Evolutionary conservation across 805 yeast genomes (phyloP).

Genomic region (Cyberlindnera mrakii): DNA sequence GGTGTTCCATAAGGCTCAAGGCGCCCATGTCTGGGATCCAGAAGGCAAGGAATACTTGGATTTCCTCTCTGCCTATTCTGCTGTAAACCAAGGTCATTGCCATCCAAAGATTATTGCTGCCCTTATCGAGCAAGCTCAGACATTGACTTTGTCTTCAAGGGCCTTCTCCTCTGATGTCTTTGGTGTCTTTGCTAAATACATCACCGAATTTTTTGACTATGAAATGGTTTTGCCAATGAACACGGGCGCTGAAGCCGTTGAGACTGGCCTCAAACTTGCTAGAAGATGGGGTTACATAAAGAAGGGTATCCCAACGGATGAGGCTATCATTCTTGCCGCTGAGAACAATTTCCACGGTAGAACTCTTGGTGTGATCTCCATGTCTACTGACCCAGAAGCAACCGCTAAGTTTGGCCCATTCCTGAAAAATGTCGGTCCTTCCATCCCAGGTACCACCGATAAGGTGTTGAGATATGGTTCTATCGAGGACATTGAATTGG

Average conservation of each 20-base stretch:
- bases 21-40: constrained; percentile 97
- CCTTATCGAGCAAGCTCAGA: constrained; percentile 78
- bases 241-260: constrained; percentile 99
- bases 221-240: constrained; percentile 96
- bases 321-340: constrained; percentile 85
- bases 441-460: constrained; percentile 65
- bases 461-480: constrained; percentile 70
- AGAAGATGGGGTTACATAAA: constrained; percentile 95
- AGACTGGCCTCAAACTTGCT: constrained; percentile 88
- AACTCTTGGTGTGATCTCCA: constrained; percentile 89
- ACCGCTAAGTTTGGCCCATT: constrained; percentile 87
- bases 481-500: constrained; percentile 80
- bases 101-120: constrained; percentile 90
- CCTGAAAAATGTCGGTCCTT: constrained; percentile 75
- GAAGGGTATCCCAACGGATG: constrained; percentile 75
- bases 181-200: constrained; percentile 79
- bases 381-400: constrained; percentile 96
- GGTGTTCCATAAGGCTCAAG: constrained; percentile 78
- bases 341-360: constrained; percentile 94
- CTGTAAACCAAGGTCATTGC: constrained; percentile 97
- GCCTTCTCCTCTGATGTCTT: constrained; percentile 89
- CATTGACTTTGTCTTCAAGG: constrained; percentile 80
- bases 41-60: constrained; percentile 93
- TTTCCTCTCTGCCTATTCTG: constrained; percentile 91
- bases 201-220: constrained; percentile 83